Conservation (phyloP, 371 early-diverging fungal genomes). For the Mortierella polycephala region DNA sequence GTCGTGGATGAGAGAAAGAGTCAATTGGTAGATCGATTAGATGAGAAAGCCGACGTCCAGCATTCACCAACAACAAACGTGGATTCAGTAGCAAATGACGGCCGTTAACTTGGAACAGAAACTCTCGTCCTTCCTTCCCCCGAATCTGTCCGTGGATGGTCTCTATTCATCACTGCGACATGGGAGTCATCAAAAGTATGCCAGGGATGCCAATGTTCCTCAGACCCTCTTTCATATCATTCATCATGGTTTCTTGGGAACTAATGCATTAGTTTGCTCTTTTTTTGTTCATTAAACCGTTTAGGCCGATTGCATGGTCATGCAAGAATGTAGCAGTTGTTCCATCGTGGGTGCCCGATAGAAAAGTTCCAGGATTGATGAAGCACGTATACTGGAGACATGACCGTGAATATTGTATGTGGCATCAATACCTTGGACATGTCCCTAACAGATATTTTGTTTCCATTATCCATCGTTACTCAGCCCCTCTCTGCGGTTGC, state of each 20-base stretch:
- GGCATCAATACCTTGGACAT: background rate
- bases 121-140: slow-evolving; percentile 39
- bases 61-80: no score
- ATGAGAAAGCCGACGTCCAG: no score
- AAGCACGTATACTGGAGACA: slow-evolving; percentile 30
- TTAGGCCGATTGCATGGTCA: slow-evolving; percentile 52
- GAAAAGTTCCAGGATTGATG: slow-evolving; percentile 45
- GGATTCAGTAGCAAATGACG: slow-evolving; percentile 11
- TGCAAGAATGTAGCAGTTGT: slow-evolving; percentile 44
- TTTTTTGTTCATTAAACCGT: background rate
- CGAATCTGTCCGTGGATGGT: slow-evolving; percentile 46
- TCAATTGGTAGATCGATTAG: background rate
- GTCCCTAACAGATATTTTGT: background rate
- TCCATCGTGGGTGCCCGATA: slow-evolving; percentile 53
- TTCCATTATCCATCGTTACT: background rate
- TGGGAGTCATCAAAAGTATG: slow-evolving; percentile 50
- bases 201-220: background rate
- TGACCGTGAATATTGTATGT: background rate
- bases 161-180: slow-evolving; percentile 42
- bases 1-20: background rate
- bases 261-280: background rate
- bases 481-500: slow-evolving; percentile 46
- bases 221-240: background rate
- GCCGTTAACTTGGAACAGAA: slow-evolving; percentile 21
- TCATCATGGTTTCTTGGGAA: background rate